Percentiles rank a stretch among this genome's conserved stretches.
These are phyloP conservation scores for Chlorella sp. DNA, from an alignment of 139 green algal genomes.

Conservation along the genomic window DNA sequence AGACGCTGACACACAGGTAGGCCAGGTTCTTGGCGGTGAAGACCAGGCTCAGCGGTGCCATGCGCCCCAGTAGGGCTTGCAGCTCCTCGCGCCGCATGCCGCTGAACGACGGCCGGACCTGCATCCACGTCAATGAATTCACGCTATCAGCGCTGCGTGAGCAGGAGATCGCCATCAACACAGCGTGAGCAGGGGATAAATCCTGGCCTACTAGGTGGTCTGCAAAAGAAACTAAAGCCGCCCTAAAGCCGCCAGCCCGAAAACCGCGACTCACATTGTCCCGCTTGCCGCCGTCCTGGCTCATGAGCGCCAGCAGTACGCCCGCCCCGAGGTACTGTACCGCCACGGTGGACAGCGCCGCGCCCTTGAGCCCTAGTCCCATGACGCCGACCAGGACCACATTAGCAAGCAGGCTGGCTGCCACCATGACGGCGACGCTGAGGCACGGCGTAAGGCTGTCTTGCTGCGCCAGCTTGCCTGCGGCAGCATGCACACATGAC, in stretches of 20 bases:
- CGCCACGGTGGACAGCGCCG: slow-evolving; percentile 47
- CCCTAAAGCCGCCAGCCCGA: background rate
- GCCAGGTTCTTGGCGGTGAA: slow-evolving; percentile 62
- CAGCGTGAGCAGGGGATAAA: background rate
- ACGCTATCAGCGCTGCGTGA: too few species aligned
- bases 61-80: slow-evolving; percentile 23
- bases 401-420: slow-evolving; percentile 26
- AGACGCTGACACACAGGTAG: slow-evolving; percentile 51
- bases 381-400: slow-evolving; percentile 42
- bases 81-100: slow-evolving; percentile 10
- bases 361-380: slow-evolving; percentile 49
- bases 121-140: too few species aligned
- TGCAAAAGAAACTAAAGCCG: background rate
- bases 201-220: background rate
- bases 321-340: background rate
- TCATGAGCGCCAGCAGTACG: too few species aligned
- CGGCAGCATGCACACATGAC: too few species aligned
- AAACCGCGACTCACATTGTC: background rate
- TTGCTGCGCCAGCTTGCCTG: slow-evolving; percentile 39
- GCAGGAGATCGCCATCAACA: background rate
- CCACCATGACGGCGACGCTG: background rate
- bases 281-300: too few species aligned
- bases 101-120: slow-evolving; percentile 6
- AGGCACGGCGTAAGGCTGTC: slow-evolving; percentile 12
- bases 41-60: slow-evolving; percentile 51